These are phyloP conservation scores for Sarocladium oryzae DNA, from an alignment of 2,329 filamentous ascomycete species.

Conservation along the genomic window DNA sequence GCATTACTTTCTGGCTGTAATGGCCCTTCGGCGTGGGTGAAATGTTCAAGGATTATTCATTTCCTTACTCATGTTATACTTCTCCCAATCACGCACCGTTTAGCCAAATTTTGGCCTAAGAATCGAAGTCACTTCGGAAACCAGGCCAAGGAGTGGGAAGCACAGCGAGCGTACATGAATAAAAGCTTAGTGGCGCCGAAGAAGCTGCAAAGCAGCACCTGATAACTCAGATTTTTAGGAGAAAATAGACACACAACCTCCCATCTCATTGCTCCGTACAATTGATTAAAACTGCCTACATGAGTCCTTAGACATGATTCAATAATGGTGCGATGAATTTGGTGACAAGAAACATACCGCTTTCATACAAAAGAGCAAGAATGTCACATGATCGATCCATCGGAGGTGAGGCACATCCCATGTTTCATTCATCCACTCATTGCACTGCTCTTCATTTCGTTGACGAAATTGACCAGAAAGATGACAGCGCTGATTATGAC, in stretches of 20 bases:
- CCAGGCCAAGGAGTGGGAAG: background rate
- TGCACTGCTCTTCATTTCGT: background rate
- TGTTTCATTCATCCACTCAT: conserved; percentile 10
- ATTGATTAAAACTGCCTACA: no score
- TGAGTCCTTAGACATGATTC: no score
- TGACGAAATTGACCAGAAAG: conserved; percentile 9
- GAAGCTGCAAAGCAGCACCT: background rate
- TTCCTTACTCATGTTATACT: background rate
- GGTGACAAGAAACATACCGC: no score
- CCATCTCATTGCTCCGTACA: no score
- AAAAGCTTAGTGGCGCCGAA: background rate
- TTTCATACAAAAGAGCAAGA: no score
- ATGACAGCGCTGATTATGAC: conserved; percentile 17
- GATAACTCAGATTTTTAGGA: background rate
- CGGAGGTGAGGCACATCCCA: no score
- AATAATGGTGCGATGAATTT: no score
- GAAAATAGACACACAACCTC: background rate
- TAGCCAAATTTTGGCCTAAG: no score
- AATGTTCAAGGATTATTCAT: background rate
- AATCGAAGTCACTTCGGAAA: no score
- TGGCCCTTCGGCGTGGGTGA: background rate
- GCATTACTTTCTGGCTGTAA: conserved; percentile 1
- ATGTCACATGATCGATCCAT: no score
- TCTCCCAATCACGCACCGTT: background rate
- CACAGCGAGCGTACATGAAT: background rate